These are phyloP conservation scores for Acacia pycnantha DNA, from an alignment of 331 rosid species.

Conservation along the genomic window DNA sequence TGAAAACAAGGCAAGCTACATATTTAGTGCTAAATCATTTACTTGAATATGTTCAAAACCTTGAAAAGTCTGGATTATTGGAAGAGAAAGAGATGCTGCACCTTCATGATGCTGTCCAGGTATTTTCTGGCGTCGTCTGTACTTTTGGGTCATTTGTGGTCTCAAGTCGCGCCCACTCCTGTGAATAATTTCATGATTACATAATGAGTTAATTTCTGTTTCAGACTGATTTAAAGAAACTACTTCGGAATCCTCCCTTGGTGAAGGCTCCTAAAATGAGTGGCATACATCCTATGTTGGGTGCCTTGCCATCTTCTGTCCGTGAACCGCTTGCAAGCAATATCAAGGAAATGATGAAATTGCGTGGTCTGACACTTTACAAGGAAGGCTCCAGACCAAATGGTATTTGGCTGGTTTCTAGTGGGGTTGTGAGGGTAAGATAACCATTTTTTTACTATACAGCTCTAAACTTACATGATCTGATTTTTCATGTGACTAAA, in stretches of 20 bases:
- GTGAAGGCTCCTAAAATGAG: constrained; percentile 71
- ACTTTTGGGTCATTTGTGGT: constrained; percentile 16
- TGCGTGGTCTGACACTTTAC: constrained; percentile 70
- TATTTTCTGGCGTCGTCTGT: constrained; percentile 23
- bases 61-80: constrained; percentile 82
- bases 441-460: not conserved
- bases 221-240: constrained; percentile 87
- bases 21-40: constrained; percentile 76
- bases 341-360: constrained; percentile 65
- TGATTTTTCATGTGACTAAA: constrained; percentile 14
- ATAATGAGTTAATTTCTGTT: constrained; percentile 11
- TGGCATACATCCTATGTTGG: constrained; percentile 66
- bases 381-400: constrained; percentile 79
- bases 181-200: not conserved
- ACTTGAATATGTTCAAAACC: constrained; percentile 75
- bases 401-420: constrained; percentile 92
- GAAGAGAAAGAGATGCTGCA: constrained; percentile 90
- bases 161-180: constrained; percentile 7
- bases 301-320: constrained; percentile 70
- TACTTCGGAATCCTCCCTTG: constrained; percentile 81
- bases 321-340: constrained; percentile 56
- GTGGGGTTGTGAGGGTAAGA: constrained; percentile 87
- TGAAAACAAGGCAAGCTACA: constrained; percentile 89
- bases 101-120: constrained; percentile 94
- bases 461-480: constrained; percentile 3